phyloP scores from a whole-genome alignment of 805 yeast species.

The Kregervanrija fluxuum region DNA sequence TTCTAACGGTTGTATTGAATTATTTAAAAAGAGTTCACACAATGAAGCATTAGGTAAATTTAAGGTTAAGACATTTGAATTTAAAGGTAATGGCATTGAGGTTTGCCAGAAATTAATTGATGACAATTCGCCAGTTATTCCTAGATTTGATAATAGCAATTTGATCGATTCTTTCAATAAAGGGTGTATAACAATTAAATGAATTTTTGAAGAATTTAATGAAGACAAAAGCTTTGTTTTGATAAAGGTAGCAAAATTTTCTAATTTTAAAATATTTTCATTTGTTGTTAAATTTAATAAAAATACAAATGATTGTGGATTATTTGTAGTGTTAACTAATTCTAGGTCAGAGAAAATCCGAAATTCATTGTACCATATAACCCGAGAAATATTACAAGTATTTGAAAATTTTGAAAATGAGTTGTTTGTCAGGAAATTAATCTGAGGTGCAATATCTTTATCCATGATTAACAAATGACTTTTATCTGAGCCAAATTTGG shows the following conservation, averaged over 20 bases:
- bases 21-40: constrained; percentile 1
- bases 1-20: constrained; percentile 38
- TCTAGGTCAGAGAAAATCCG: too few species aligned
- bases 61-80: constrained; percentile 35
- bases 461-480: constrained; percentile 16
- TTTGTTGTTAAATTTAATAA: constrained; percentile 1
- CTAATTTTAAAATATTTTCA: constrained; percentile 1
- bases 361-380: constrained; percentile 24
- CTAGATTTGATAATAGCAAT: constrained; percentile 17
- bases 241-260: not conserved
- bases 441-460: constrained; percentile 16
- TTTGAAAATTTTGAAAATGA: constrained; percentile 21
- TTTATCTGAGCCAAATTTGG: too few species aligned
- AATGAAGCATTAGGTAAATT: constrained; percentile 35
- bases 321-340: too few species aligned
- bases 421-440: constrained; percentile 19
- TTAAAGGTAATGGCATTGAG: constrained; percentile 28
- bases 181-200: constrained; percentile 4
- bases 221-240: not conserved
- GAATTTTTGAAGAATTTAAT: not conserved
- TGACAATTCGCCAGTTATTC: constrained; percentile 22
- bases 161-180: constrained; percentile 9
- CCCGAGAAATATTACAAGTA: constrained; percentile 19
- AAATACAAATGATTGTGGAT: constrained; percentile 2
- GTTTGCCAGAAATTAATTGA: constrained; percentile 6